phyloP scores from a whole-genome alignment of 1,284 basidiomycete species.

The Flammula alnicola region DNA sequence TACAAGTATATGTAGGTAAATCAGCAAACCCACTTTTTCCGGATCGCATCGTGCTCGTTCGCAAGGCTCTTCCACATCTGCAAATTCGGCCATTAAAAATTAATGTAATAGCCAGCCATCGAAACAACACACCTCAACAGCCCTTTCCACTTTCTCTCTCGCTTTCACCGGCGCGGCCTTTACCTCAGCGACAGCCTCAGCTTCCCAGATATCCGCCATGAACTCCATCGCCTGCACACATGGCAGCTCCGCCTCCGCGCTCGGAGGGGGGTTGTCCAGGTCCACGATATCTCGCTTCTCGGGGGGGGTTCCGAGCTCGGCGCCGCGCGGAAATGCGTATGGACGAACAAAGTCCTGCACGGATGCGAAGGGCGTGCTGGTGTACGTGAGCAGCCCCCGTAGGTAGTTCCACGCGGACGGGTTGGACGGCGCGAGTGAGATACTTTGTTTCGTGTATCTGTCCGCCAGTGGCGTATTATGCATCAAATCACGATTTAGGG shows the following conservation, averaged over 20 bases:
- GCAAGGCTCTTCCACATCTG: conserved; percentile 78
- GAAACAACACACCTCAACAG: conserved; percentile 50
- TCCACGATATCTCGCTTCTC: conserved; percentile 55
- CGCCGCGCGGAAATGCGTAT: conserved; percentile 52
- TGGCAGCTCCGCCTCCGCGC: conserved; percentile 73
- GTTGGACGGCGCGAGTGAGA: conserved; percentile 90
- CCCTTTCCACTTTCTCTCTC: conserved; percentile 27
- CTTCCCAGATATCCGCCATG: conserved; percentile 77
- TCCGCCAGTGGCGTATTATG: background rate
- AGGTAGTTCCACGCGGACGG: conserved; percentile 95
- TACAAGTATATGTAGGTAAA: background rate
- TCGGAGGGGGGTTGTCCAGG: conserved; percentile 73
- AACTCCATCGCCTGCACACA: conserved; percentile 84
- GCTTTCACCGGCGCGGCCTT: conserved; percentile 13
- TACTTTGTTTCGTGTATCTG: conserved; percentile 73
- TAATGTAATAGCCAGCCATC: background rate
- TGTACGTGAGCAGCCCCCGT: conserved; percentile 72
- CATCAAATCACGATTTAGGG: background rate
- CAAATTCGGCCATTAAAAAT: conserved; percentile 6
- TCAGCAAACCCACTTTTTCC: conserved; percentile 65
- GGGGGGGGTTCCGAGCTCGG: too few relatives aligned
- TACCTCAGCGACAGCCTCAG: conserved; percentile 57
- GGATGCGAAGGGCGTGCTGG: conserved; percentile 58
- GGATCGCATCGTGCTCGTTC: conserved; percentile 74
- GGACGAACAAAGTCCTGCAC: conserved; percentile 66